Conservation (phyloP, 2,329 filamentous ascomycete genomes). For the Aureobasidium sp. region DNA sequence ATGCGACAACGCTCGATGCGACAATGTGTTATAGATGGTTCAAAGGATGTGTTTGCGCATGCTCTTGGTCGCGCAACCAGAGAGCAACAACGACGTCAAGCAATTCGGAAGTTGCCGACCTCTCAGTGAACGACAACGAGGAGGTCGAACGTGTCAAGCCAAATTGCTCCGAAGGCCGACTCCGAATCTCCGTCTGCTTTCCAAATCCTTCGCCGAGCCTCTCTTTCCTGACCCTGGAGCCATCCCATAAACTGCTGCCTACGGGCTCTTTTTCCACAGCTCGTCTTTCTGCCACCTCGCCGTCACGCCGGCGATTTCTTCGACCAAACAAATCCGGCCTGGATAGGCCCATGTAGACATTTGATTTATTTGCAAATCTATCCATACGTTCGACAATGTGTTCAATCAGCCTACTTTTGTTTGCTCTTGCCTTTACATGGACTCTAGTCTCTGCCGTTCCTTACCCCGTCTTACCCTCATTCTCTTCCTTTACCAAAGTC, state of each 20-base stretch:
- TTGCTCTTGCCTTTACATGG: conserved; percentile 6
- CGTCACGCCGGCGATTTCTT: conserved; percentile 2
- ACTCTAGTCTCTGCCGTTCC: conserved; percentile 13
- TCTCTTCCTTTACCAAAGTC: neutral
- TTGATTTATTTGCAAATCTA: neutral
- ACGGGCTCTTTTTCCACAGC: neutral
- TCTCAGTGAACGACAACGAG: neutral
- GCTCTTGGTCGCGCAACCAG: neutral
- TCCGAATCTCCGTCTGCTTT: conserved; percentile 5
- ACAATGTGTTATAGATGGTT: neutral
- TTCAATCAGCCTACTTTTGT: conserved; percentile 6
- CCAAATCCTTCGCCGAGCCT: conserved; percentile 12
- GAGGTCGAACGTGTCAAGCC: neutral
- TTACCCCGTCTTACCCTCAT: conserved; percentile 9
- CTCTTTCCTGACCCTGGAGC: neutral
- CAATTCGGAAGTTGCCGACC: neutral
- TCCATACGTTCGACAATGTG: neutral
- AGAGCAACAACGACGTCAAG: conserved; percentile 11
- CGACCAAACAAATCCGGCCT: neutral
- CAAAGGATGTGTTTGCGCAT: neutral
- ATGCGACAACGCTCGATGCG: neutral
- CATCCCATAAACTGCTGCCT: conserved; percentile 12
- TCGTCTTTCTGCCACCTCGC: neutral
- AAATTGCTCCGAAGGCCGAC: conserved; percentile 8
- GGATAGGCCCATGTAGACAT: conserved; percentile 13